Evolutionary conservation across 1,139 yeast genomes (phyloP), one percentile per base, ranked within the genome.

Genomic region (Petasospora rhodanensis): DNA sequence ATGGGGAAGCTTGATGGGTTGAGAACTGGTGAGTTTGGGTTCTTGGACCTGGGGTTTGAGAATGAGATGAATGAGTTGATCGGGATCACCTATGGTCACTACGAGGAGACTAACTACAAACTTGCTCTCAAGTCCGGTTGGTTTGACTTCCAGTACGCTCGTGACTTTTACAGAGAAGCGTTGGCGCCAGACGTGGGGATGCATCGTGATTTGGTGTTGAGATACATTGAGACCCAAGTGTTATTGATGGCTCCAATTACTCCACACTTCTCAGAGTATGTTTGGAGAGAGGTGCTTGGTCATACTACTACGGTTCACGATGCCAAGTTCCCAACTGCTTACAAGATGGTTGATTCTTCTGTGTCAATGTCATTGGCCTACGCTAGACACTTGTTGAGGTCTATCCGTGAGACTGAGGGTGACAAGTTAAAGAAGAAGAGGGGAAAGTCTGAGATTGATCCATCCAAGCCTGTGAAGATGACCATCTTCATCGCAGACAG

Each of bases 141-240:
- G 51, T 93, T 91, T 52, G 98, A 93, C 59, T 83, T 79, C 72
- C 97, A 87, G 66, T 74, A 87, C 42, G 79, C 96, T 17, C 82
- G 98, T 66, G 99, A 93, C 64, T 87, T 82, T 66, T 91, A 91
- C 67, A 81, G 98, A 65, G 97, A 91, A 51, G 74, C 81, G 33
- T 59, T 73, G 29, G n/a, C n/a, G n/a, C n/a, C n/a, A n/a, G 63
- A 64, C 13, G 67, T 69, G 20, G 43, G 97, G 96, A 84, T 91
- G 95, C 96, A 86, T 66, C 75, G 69, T 52, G 95, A 84, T 49
- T 70, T 93, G 47, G 80, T 86, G 29, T 58, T 77, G 51, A 78
- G 79, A 53, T 91, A 86, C 58, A 84, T 93, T 51, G 94, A 86
- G 62, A 64, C 74, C 29, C 98, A 91, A 66, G 82, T 80, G 11